phyloP scores from a whole-genome alignment of 1,284 basidiomycete species.

The Mrakiaceae sp. region DNA sequence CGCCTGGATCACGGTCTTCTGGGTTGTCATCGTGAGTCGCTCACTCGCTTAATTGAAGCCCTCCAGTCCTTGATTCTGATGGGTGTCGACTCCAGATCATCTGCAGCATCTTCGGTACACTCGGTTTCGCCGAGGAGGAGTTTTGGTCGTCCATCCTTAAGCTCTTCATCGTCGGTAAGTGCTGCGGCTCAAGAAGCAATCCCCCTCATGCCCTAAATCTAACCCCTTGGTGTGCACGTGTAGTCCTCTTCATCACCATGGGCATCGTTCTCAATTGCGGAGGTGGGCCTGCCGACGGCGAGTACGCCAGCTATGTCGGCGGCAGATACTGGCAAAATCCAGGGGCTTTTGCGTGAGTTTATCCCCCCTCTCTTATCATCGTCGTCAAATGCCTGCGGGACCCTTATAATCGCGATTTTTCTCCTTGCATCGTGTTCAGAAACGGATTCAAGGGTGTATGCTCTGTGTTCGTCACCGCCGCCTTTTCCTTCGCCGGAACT shows the following conservation, averaged over 20 bases:
- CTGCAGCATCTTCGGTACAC: slow-evolving; percentile 24
- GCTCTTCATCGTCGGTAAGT: slow-evolving; percentile 20
- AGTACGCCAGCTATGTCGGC: slow-evolving; percentile 24
- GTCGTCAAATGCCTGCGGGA: slow-evolving; percentile 51
- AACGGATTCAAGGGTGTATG: slow-evolving; percentile 39
- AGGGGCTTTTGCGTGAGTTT: slow-evolving; percentile 47
- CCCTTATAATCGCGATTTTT: slow-evolving; percentile 32
- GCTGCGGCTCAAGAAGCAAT: too few species aligned
- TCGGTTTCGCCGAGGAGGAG: slow-evolving; percentile 34
- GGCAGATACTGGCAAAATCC: slow-evolving; percentile 23
- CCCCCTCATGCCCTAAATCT: neutral
- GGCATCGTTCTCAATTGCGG: slow-evolving; percentile 23
- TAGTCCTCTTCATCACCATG: slow-evolving; percentile 16
- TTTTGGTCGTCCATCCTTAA: slow-evolving; percentile 19
- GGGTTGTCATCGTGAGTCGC: slow-evolving; percentile 23
- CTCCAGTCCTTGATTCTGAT: neutral
- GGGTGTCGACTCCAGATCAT: neutral
- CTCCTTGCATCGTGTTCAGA: slow-evolving; percentile 37
- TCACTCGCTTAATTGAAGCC: slow-evolving; percentile 8
- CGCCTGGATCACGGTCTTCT: slow-evolving; percentile 35
- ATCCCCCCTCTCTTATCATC: slow-evolving; percentile 41
- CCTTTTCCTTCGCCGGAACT: slow-evolving; percentile 70
- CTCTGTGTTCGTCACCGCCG: slow-evolving; percentile 39
- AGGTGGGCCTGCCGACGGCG: slow-evolving; percentile 29
- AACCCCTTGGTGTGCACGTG: neutral